Evolutionary conservation across 2,329 filamentous ascomycete genomes (phyloP).

Genomic region (Ophiocordyceps unilateralis): DNA sequence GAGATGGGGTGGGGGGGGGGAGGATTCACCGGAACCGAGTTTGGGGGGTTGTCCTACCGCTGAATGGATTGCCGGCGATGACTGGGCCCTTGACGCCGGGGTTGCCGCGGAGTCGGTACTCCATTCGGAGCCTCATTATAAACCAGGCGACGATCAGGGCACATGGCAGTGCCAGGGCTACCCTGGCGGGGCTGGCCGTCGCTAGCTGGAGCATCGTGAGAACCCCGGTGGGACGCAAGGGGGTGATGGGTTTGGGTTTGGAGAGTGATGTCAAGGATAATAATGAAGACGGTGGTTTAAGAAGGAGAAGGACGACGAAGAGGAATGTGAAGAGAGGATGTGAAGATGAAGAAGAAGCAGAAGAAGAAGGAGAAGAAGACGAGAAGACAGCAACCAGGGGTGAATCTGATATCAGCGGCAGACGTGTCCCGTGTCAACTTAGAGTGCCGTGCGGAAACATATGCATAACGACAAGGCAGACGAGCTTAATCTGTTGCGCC

Average conservation of each 20-base stretch:
- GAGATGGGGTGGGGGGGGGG: background rate
- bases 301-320: background rate
- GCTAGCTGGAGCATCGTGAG: constrained; percentile 1
- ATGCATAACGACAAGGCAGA: too few species aligned
- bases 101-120: constrained; percentile 3
- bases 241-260: background rate
- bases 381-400: too few species aligned
- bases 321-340: background rate
- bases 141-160: constrained; percentile 2
- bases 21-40: too few species aligned
- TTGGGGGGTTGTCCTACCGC: too few species aligned
- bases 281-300: background rate
- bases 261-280: background rate
- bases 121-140: constrained; percentile 1
- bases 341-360: background rate
- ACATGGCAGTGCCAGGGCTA: constrained; percentile 3
- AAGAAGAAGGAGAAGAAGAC: background rate
- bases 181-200: constrained; percentile 1
- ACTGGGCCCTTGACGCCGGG: constrained; percentile 3
- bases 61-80: constrained; percentile 3
- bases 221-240: background rate
- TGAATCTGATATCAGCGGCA: background rate
- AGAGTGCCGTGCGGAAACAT: too few species aligned
- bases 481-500: too few species aligned
- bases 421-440: too few species aligned